Conservation (phyloP, 2,329 filamentous ascomycete genomes). For the Fusarium sp. region DNA sequence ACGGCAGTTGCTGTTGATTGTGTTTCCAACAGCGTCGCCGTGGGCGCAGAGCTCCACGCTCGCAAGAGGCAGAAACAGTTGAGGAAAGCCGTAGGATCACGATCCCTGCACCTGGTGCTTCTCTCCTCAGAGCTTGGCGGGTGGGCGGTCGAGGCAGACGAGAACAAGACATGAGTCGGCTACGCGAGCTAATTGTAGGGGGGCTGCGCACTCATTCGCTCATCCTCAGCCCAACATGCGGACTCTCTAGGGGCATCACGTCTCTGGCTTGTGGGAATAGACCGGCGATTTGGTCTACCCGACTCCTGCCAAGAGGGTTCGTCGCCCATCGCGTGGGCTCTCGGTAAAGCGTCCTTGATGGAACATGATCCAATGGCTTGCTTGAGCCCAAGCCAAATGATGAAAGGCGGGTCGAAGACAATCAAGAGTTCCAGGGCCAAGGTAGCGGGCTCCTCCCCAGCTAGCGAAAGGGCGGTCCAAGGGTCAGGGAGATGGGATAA, state of each 20-base stretch:
- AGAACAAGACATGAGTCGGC: constrained; percentile 30
- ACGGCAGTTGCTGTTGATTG: constrained; percentile 23
- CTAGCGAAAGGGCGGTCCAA: constrained; percentile 30
- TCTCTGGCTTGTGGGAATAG: constrained; percentile 24
- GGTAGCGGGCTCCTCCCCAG: constrained; percentile 30
- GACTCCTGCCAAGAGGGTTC: constrained; percentile 27
- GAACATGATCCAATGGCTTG: constrained; percentile 13
- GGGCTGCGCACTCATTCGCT: constrained; percentile 22
- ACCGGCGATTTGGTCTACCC: constrained; percentile 17
- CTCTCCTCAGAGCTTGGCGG: constrained; percentile 31
- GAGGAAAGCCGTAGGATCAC: constrained; percentile 40
- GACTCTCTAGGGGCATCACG: constrained; percentile 4
- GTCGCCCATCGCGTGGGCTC: constrained; percentile 12
- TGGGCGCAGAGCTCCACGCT: constrained; percentile 22
- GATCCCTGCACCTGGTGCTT: constrained; percentile 43
- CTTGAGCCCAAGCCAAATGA: background rate
- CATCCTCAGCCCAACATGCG: constrained; percentile 13
- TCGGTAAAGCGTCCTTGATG: constrained; percentile 19
- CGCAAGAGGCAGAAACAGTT: constrained; percentile 31
- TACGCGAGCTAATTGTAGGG: constrained; percentile 27
- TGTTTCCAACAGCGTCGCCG: constrained; percentile 15
- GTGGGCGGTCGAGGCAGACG: constrained; percentile 30
- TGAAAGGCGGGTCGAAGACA: constrained; percentile 30
- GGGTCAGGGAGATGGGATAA: constrained; percentile 25
- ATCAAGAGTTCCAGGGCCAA: constrained; percentile 36